phyloP scores from a whole-genome alignment of 352 stramenopile species.

The Globisporangium nagaii region DNA sequence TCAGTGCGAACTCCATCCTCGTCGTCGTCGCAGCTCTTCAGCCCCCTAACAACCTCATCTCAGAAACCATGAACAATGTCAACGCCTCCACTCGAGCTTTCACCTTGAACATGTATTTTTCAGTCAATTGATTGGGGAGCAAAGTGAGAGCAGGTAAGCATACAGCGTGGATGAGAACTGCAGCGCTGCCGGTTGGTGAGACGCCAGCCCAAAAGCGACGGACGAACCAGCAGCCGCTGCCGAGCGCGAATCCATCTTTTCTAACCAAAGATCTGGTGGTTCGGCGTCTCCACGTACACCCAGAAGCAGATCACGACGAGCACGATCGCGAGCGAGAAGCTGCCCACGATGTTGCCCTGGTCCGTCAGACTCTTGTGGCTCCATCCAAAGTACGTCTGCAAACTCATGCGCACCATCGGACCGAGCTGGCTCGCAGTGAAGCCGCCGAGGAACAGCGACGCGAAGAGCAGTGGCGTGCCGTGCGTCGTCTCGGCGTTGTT shows the following conservation, averaged over 20 bases:
- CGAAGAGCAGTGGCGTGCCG: slow-evolving; percentile 56
- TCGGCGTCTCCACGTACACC: slow-evolving; percentile 74
- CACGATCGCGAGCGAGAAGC: slow-evolving; percentile 60
- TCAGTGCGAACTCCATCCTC: no score
- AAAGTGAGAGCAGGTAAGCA: slow-evolving; percentile 1
- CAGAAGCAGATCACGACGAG: slow-evolving; percentile 68
- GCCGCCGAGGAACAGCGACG: slow-evolving; percentile 52
- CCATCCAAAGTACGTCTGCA: slow-evolving; percentile 75
- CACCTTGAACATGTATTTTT: background rate
- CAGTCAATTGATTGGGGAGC: background rate
- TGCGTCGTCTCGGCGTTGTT: slow-evolving; percentile 65
- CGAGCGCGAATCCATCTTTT: no score
- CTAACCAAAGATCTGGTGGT: slow-evolving; percentile 41
- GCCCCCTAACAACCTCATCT: background rate
- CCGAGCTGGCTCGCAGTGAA: slow-evolving; percentile 56
- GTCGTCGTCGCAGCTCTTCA: background rate
- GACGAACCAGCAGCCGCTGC: no score
- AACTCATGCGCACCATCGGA: slow-evolving; percentile 66
- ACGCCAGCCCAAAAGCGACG: no score
- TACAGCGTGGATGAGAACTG: slow-evolving; percentile 35
- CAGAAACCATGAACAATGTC: background rate
- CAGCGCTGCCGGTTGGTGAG: no score
- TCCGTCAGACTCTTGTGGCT: slow-evolving; percentile 75
- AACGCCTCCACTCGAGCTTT: slow-evolving; percentile 2
- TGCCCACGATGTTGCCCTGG: slow-evolving; percentile 70